A percentile compares a stretch with the other conserved stretches of the same genome.
These are phyloP conservation scores for Backusella tarrabulga DNA, from an alignment of 192 early-diverging fungal genomes.

Conservation along the genomic window DNA sequence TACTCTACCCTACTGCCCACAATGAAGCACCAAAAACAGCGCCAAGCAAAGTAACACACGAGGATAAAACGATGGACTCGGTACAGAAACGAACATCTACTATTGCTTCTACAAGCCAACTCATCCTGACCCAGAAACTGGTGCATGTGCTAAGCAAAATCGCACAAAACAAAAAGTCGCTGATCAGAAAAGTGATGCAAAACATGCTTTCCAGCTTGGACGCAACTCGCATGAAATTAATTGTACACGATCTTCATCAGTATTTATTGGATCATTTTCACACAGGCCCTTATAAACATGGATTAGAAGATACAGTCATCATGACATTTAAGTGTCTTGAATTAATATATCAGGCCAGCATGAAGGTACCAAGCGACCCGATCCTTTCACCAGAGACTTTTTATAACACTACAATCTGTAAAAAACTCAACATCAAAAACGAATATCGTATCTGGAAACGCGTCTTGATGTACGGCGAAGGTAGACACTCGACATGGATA, in stretches of 20 bases:
- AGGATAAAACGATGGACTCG: background rate
- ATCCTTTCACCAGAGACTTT: conserved; percentile 9
- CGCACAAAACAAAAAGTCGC: background rate
- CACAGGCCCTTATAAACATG: conserved; percentile 33
- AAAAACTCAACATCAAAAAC: conserved; percentile 69
- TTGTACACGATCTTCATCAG: conserved; percentile 22
- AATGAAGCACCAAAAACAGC: background rate
- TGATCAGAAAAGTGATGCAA: background rate
- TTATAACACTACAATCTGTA: conserved; percentile 24
- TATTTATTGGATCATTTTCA: conserved; percentile 37
- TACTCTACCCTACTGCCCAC: background rate
- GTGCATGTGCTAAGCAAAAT: conserved; percentile 13
- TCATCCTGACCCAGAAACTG: conserved; percentile 11
- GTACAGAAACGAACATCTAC: background rate
- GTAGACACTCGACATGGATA: conserved; percentile 12
- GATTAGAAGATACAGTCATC: conserved; percentile 28
- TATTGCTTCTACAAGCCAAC: background rate
- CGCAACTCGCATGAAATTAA: background rate
- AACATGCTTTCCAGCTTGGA: background rate
- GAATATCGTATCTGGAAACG: conserved; percentile 75
- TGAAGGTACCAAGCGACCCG: background rate
- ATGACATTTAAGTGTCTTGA: conserved; percentile 24
- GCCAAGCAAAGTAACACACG: background rate
- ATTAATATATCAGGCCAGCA: conserved; percentile 8
- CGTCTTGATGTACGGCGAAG: conserved; percentile 41